These are phyloP conservation scores for Pleomassaria siparia DNA, from an alignment of 2,329 filamentous ascomycete genomes.

Conservation along the genomic window DNA sequence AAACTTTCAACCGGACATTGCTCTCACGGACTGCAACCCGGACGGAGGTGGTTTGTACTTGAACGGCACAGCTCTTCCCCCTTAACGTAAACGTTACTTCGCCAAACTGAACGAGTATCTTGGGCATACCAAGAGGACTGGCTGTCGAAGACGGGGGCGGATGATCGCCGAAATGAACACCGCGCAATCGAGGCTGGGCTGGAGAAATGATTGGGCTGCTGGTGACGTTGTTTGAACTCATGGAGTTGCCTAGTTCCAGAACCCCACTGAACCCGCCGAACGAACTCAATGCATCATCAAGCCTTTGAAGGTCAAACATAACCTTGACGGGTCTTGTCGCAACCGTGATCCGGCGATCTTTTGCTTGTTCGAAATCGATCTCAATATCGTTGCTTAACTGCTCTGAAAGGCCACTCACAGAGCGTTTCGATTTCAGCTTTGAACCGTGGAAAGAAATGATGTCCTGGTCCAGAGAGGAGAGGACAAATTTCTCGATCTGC, in stretches of 20 bases:
- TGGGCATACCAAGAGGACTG: conserved; percentile 44
- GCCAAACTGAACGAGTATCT: conserved; percentile 75
- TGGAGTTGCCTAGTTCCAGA: conserved; percentile 82
- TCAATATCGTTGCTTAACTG: conserved; percentile 34
- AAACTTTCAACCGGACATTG: conserved; percentile 71
- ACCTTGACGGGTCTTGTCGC: conserved; percentile 76
- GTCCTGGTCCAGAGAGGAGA: conserved; percentile 52
- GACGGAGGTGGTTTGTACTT: conserved; percentile 75
- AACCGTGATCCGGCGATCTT: conserved; percentile 56
- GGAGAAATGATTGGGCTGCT: conserved; percentile 37
- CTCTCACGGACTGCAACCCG: conserved; percentile 77
- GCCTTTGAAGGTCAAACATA: conserved; percentile 72
- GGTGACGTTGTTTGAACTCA: conserved; percentile 69
- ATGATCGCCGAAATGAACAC: conserved; percentile 59
- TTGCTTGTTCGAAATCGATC: conserved; percentile 33
- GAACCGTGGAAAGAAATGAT: conserved; percentile 54
- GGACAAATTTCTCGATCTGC: conserved; percentile 45
- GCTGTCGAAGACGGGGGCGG: conserved; percentile 21
- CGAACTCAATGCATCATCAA: conserved; percentile 85
- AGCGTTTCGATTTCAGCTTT: conserved; percentile 28
- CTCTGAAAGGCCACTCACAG: conserved; percentile 21
- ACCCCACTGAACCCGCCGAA: conserved; percentile 92
- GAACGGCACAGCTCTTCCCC: conserved; percentile 74
- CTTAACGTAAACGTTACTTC: conserved; percentile 76
- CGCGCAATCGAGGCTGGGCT: conserved; percentile 42